Evolutionary conservation across 2,329 filamentous ascomycete genomes (phyloP), one percentile per base, ranked within the genome.

Genomic region (Aphanoascus verrucosus): DNA sequence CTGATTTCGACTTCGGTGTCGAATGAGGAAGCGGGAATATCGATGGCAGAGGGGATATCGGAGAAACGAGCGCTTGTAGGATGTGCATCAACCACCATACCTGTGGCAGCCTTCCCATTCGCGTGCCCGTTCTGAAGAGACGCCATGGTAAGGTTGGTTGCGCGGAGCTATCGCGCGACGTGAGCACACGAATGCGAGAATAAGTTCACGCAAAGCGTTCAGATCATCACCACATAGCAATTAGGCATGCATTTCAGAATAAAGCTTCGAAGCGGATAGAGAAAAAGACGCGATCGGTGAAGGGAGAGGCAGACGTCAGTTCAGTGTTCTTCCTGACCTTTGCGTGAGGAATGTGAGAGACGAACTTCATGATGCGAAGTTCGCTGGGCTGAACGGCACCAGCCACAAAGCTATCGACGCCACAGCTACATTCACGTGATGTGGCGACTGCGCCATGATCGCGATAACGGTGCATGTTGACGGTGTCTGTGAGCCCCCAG

Each of bases 1-100:
- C 94, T 88, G 64, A 98, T 88, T 73, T 97, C 93, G 68, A 98
- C 93, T 62, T 82, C 79, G 57, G 77, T 80, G 61, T 83, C 80
- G 52, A 74, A 72, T 55, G 75, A 81, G 52, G 75, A 77, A 54
- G 83, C 78, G 53, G 81, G 80, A 62, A 84, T 82, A 63, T 82
- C 81, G 63, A 84, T 81, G 54, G 77, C 75, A 49, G 76, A 74
- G 38, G 81, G 81, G 44, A 84, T 80, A 62, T 82, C 78, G 54
- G 78, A 76, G 66, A 82, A 84, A 50, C 81, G 79, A 57, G 65
- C 56, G 57, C 66, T 60, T 57, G 67, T 55, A 58, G 67, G 59
- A 60, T 71, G 65, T 58, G 63, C 59, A 53, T 62, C 57, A 14
- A 61, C 41, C 31, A 62, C 57, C 28, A 63, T 61, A 40, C 66